Conservation (phyloP, 2,329 filamentous ascomycete genomes). For the Trichothecium roseum region DNA sequence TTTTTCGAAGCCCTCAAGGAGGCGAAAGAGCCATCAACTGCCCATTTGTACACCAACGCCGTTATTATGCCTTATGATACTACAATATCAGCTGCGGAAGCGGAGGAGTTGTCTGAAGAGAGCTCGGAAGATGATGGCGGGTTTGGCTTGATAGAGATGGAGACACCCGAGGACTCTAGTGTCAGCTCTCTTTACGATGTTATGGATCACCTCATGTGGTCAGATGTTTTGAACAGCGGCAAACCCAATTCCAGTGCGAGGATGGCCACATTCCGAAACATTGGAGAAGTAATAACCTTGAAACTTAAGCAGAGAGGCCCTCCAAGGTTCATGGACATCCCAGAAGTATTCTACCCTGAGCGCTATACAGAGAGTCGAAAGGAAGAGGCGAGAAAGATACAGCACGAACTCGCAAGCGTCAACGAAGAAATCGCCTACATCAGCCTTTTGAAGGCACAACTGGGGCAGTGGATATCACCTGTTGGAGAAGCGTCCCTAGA, state of each 20-base stretch:
- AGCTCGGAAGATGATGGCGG: constrained; percentile 13
- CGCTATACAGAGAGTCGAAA: constrained; percentile 36
- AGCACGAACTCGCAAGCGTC: constrained; percentile 20
- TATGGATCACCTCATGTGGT: constrained; percentile 38
- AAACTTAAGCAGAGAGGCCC: constrained; percentile 31
- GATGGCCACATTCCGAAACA: constrained; percentile 32
- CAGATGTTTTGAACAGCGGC: constrained; percentile 25
- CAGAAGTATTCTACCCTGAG: constrained; percentile 41
- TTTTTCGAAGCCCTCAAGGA: constrained; percentile 33
- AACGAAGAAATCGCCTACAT: constrained; percentile 16
- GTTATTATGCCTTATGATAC: constrained; percentile 8
- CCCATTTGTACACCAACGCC: constrained; percentile 22
- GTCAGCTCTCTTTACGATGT: constrained; percentile 36
- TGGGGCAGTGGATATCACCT: constrained; percentile 15
- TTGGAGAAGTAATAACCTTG: constrained; percentile 40
- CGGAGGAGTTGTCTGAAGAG: constrained; percentile 11
- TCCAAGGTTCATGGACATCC: constrained; percentile 36
- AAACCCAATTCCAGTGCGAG: constrained; percentile 23
- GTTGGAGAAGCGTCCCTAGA: constrained; percentile 14
- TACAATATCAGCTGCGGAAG: too few species aligned
- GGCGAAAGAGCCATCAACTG: constrained; percentile 12
- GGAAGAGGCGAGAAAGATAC: constrained; percentile 35
- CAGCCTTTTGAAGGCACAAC: constrained; percentile 13
- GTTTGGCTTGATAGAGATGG: constrained; percentile 33
- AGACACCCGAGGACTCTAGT: constrained; percentile 23